These are phyloP conservation scores for Ophiocordyceps robertsii DNA, from an alignment of 2,329 filamentous ascomycete species.

Conservation along the genomic window DNA sequence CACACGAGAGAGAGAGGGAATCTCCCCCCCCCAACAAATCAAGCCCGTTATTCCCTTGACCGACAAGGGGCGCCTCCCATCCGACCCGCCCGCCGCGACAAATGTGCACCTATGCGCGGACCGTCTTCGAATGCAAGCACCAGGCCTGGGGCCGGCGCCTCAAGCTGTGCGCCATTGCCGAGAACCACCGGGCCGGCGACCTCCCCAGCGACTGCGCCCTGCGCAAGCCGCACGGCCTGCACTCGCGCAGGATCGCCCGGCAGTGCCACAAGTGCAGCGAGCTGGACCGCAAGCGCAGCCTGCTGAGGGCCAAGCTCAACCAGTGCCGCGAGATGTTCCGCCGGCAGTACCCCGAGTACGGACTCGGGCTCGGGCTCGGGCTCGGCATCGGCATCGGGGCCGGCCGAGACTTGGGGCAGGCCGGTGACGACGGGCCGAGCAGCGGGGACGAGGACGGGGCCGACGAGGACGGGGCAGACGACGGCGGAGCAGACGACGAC, in stretches of 20 bases:
- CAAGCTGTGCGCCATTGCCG: constrained; percentile 8
- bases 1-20: too few relatives aligned
- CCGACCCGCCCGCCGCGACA: too few relatives aligned
- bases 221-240: constrained; percentile 9
- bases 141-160: constrained; percentile 12
- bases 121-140: constrained; percentile 13
- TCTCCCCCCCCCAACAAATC: too few relatives aligned
- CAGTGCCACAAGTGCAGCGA: constrained; percentile 12
- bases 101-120: constrained; percentile 16
- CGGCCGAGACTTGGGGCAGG: too few relatives aligned
- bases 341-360: background rate
- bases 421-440: too few relatives aligned
- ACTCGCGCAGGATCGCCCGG: constrained; percentile 7
- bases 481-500: too few relatives aligned
- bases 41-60: too few relatives aligned
- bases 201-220: constrained; percentile 7
- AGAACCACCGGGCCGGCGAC: constrained; percentile 5
- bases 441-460: too few relatives aligned
- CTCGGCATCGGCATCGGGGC: background rate
- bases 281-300: constrained; percentile 7
- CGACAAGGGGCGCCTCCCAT: too few relatives aligned
- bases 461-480: too few relatives aligned
- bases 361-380: background rate
- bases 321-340: constrained; percentile 1
- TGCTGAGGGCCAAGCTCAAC: constrained; percentile 6